Percentiles rank a stretch among this genome's conserved stretches.
These are phyloP conservation scores for Euphorbia pulcherrima DNA, from an alignment of 345 rosid species.

Conservation along the genomic window DNA sequence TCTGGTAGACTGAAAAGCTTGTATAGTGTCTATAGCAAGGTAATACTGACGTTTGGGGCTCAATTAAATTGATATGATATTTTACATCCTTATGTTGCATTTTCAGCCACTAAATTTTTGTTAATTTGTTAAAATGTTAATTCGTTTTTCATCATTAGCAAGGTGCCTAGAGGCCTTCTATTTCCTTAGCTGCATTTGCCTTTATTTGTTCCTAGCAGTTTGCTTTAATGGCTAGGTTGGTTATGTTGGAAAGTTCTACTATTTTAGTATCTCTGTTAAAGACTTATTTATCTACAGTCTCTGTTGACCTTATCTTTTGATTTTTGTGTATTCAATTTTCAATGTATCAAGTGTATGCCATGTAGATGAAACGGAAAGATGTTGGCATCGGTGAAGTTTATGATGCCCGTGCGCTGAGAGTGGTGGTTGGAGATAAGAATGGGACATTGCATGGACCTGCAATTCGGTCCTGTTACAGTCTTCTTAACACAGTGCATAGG, in stretches of 20 bases:
- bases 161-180: background rate
- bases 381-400: constrained; percentile 54
- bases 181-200: background rate
- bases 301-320: background rate
- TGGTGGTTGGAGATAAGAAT: constrained; percentile 67
- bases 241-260: background rate
- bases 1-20: constrained; percentile 67
- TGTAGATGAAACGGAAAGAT: constrained; percentile 72
- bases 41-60: constrained; percentile 19
- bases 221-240: background rate
- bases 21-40: constrained; percentile 68
- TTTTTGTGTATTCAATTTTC: background rate
- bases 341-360: constrained; percentile 1
- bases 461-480: constrained; percentile 64
- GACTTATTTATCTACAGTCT: background rate
- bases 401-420: constrained; percentile 75
- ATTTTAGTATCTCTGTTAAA: background rate
- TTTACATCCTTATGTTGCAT: background rate
- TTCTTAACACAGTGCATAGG: constrained; percentile 65
- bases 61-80: background rate
- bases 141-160: background rate
- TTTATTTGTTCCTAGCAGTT: background rate
- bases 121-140: no score
- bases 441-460: constrained; percentile 72
- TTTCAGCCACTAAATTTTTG: background rate